phyloP scores from a whole-genome alignment of 1,284 basidiomycete genomes.

The Ceratobasidium sp. region DNA sequence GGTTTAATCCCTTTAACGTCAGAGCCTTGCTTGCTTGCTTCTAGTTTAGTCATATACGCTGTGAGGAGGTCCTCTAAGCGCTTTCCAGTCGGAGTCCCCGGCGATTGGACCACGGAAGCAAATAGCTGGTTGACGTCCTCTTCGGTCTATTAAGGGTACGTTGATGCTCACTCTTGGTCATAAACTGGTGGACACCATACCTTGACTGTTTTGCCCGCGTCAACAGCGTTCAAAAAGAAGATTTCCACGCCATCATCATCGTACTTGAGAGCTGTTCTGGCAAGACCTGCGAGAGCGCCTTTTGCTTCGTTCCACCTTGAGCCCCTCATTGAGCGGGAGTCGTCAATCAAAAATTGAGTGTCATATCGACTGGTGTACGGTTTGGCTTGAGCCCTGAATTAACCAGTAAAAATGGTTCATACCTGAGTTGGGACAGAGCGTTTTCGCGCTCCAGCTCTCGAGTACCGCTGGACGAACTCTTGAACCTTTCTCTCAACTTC shows the following conservation, averaged over 20 bases:
- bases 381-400: neutral
- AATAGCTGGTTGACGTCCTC: slow-evolving; percentile 62
- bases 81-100: slow-evolving; percentile 66
- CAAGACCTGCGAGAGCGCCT: slow-evolving; percentile 62
- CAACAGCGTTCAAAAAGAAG: slow-evolving; percentile 63
- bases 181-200: slow-evolving; percentile 36
- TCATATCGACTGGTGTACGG: slow-evolving; percentile 41
- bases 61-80: slow-evolving; percentile 65
- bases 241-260: slow-evolving; percentile 68
- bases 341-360: slow-evolving; percentile 52
- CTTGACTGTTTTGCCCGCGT: slow-evolving; percentile 37
- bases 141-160: neutral
- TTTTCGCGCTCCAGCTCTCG: slow-evolving; percentile 15
- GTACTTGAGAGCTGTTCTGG: slow-evolving; percentile 62
- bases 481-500: slow-evolving; percentile 10
- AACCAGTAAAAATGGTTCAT: neutral
- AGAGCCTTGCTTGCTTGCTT: slow-evolving; percentile 56
- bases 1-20: slow-evolving; percentile 60
- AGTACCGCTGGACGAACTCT: neutral
- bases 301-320: slow-evolving; percentile 66
- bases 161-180: neutral
- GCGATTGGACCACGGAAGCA: slow-evolving; percentile 62
- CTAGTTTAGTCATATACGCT: slow-evolving; percentile 64
- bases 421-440: slow-evolving; percentile 31
- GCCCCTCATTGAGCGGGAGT: slow-evolving; percentile 70